A percentile compares a stretch with the other conserved stretches of the same genome.
These are phyloP conservation scores for Pseudogymnoascus sp. DNA, from an alignment of 2,329 filamentous ascomycete genomes.

Conservation along the genomic window DNA sequence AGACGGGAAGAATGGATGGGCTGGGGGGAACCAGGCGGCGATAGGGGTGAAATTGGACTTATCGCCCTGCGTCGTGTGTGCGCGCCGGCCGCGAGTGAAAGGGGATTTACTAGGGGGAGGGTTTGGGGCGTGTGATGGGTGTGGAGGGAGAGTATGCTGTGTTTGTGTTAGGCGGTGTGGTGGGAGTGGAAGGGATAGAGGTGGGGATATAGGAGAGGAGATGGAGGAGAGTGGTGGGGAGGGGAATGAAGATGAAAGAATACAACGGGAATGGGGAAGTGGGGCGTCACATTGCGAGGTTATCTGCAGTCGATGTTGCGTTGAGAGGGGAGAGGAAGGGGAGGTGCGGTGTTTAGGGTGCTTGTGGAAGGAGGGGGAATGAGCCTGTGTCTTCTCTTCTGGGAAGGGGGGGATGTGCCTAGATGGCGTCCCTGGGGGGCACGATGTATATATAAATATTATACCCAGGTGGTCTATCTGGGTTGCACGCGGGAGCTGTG, in stretches of 20 bases:
- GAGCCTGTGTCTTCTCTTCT: background rate
- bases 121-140: constrained; percentile 55
- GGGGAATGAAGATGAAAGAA: background rate
- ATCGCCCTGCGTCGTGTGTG: constrained; percentile 58
- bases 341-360: constrained; percentile 61
- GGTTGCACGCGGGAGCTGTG: background rate
- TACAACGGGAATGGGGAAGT: background rate
- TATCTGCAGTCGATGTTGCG: constrained; percentile 60
- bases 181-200: constrained; percentile 33
- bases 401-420: background rate
- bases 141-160: constrained; percentile 54
- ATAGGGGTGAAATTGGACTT: constrained; percentile 25
- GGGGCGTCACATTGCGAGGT: constrained; percentile 28
- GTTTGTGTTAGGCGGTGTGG: constrained; percentile 59
- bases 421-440: background rate
- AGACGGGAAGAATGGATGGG: background rate
- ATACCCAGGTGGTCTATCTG: constrained; percentile 4
- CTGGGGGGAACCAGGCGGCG: background rate
- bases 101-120: constrained; percentile 49
- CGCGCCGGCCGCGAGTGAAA: constrained; percentile 54
- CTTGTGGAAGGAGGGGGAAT: constrained; percentile 27
- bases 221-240: constrained; percentile 9
- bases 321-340: constrained; percentile 54
- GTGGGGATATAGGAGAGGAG: background rate
- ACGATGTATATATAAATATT: constrained; percentile 4